Percentiles rank a stretch among this genome's conserved stretches.
phyloP scores from a whole-genome alignment of 164 flowering plant species.

The Saururus chinensis region DNA sequence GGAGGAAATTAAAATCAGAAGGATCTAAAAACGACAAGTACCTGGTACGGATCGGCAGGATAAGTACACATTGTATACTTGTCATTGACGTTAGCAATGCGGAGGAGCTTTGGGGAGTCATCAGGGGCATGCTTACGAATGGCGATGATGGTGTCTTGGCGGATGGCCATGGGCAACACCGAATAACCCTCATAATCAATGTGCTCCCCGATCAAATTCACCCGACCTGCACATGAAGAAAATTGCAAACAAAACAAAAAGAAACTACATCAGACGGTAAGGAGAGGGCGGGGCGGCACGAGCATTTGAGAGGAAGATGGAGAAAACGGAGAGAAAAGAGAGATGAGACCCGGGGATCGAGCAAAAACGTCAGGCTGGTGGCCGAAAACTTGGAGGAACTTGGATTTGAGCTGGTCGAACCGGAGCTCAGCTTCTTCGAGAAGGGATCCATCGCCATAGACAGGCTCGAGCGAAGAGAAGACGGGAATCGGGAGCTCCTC shows the following conservation, averaged over 20 bases:
- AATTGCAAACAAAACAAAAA: neutral
- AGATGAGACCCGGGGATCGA: conserved; percentile 73
- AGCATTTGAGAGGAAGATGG: neutral
- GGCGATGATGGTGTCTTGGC: conserved; percentile 82
- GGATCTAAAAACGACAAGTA: neutral
- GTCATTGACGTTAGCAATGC: conserved; percentile 68
- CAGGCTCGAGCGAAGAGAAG: conserved; percentile 49
- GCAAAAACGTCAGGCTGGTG: conserved; percentile 63
- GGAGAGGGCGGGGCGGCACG: no score
- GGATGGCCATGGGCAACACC: conserved; percentile 94
- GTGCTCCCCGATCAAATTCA: conserved; percentile 96
- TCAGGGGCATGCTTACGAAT: conserved; percentile 41
- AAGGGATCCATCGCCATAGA: conserved; percentile 71
- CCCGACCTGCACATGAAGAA: conserved; percentile 39
- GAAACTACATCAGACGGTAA: neutral
- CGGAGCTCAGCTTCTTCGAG: conserved; percentile 75
- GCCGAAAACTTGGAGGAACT: conserved; percentile 50
- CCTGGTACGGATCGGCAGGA: conserved; percentile 83
- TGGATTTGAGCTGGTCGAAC: conserved; percentile 45
- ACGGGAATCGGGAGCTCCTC: conserved; percentile 73
- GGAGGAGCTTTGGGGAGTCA: conserved; percentile 36
- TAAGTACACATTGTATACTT: conserved; percentile 75
- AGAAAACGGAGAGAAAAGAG: neutral
- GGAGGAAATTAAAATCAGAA: neutral
- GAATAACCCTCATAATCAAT: conserved; percentile 96